These are phyloP conservation scores for Pythium dissimile DNA, from an alignment of 352 stramenopile genomes.

Conservation along the genomic window DNA sequence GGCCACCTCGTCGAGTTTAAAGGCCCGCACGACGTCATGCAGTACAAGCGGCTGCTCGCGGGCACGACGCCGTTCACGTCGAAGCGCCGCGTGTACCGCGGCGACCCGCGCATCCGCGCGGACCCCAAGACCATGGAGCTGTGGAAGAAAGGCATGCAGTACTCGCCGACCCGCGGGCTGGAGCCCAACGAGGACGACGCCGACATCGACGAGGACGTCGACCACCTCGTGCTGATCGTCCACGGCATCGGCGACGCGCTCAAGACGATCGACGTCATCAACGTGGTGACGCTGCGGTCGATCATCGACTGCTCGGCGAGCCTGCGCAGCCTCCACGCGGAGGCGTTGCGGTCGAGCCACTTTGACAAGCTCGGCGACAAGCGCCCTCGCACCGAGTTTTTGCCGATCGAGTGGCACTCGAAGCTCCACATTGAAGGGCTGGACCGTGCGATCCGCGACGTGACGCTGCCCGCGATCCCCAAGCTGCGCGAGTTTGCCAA, in stretches of 20 bases:
- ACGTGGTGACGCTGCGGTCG: slow-evolving; percentile 74
- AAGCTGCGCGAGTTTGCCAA: slow-evolving; percentile 91
- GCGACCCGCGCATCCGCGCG: slow-evolving; percentile 63
- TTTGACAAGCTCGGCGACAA: slow-evolving; percentile 49
- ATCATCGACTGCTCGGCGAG: slow-evolving; percentile 82
- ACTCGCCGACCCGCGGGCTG: slow-evolving; percentile 11
- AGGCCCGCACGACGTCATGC: slow-evolving; percentile 68
- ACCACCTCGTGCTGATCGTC: slow-evolving; percentile 86
- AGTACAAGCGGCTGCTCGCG: slow-evolving; percentile 75
- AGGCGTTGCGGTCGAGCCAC: slow-evolving; percentile 61
- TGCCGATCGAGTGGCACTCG: slow-evolving; percentile 86
- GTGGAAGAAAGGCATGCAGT: slow-evolving; percentile 56
- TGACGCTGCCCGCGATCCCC: slow-evolving; percentile 85
- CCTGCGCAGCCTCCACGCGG: slow-evolving; percentile 58
- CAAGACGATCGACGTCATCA: slow-evolving; percentile 84
- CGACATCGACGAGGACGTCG: slow-evolving; percentile 74
- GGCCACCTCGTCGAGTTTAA: slow-evolving; percentile 84
- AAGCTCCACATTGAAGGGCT: slow-evolving; percentile 81
- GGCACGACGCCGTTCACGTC: slow-evolving; percentile 79
- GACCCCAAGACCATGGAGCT: slow-evolving; percentile 48
- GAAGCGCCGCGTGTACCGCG: slow-evolving; percentile 74
- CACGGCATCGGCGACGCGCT: slow-evolving; percentile 89
- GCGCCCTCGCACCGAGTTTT: slow-evolving; percentile 58
- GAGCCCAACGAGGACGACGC: slow-evolving; percentile 45
- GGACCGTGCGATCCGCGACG: slow-evolving; percentile 63